Evolutionary conservation across 2,329 filamentous ascomycete genomes (phyloP).

Genomic region (Colletotrichum trifolii): DNA sequence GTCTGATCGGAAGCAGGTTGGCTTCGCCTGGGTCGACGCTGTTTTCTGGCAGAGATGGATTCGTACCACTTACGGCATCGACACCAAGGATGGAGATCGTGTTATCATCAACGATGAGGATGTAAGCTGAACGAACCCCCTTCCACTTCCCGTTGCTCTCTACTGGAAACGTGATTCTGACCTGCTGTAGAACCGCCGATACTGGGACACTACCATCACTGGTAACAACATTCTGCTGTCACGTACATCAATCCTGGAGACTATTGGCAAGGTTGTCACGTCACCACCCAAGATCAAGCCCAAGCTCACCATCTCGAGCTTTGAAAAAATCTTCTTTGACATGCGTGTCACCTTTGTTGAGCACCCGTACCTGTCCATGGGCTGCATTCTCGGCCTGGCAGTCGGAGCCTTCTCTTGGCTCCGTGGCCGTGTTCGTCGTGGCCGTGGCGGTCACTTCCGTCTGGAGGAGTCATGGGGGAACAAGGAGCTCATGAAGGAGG

Average conservation of each 20-base stretch:
- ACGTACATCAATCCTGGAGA: conserved; percentile 91
- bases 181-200: conserved; percentile 78
- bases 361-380: conserved; percentile 68
- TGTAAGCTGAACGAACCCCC: conserved; percentile 67
- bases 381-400: conserved; percentile 67
- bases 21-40: conserved; percentile 97
- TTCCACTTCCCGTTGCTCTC: neutral
- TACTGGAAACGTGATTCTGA: neutral
- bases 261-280: conserved; percentile 76
- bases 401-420: conserved; percentile 65
- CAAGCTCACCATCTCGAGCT: conserved; percentile 79
- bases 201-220: conserved; percentile 92
- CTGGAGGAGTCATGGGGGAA: conserved; percentile 66
- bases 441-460: conserved; percentile 69
- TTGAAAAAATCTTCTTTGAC: conserved; percentile 79
- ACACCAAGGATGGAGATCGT: conserved; percentile 86
- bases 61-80: conserved; percentile 91
- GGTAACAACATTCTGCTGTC: conserved; percentile 91
- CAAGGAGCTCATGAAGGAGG: conserved; percentile 72
- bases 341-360: conserved; percentile 68
- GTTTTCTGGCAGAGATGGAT: conserved; percentile 99
- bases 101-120: conserved; percentile 98
- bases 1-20: conserved; percentile 86
- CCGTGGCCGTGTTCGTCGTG: conserved; percentile 64
- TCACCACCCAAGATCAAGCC: conserved; percentile 77